Evolutionary conservation across 345 rosid genomes (phyloP).

Genomic region (Cardamine chenopodiifolia): DNA sequence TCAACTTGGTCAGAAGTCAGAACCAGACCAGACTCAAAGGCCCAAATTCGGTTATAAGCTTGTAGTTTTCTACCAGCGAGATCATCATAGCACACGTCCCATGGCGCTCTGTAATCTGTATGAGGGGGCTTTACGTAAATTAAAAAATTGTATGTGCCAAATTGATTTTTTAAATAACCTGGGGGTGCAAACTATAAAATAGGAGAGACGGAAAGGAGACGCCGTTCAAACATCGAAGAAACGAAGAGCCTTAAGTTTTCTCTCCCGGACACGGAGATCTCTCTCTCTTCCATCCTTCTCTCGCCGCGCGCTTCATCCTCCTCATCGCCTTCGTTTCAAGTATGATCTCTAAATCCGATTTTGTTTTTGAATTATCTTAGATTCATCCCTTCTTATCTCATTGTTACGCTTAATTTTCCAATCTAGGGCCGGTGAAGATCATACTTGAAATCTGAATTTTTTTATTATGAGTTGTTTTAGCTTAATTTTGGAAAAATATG

Average conservation of each 20-base stretch:
- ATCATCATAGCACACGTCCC: no score
- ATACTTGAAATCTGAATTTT: conserved; percentile 12
- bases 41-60: no score
- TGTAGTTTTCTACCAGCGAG: no score
- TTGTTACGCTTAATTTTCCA: conserved; percentile 15
- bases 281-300: conserved; percentile 6
- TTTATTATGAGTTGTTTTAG: not conserved
- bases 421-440: conserved; percentile 28
- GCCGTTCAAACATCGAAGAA: no score
- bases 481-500: not conserved
- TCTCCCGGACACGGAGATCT: conserved; percentile 37
- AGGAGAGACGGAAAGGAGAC: no score
- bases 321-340: conserved; percentile 17
- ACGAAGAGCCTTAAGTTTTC: conserved; percentile 11
- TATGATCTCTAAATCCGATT: conserved; percentile 1
- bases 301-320: conserved; percentile 28
- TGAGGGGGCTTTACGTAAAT: no score
- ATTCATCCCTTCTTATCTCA: conserved; percentile 2
- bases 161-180: no score
- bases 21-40: no score
- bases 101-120: no score
- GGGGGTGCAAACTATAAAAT: no score
- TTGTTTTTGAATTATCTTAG: not conserved
- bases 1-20: no score
- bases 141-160: no score